These are phyloP conservation scores for Przewalskia tangutica DNA, from an alignment of 257 asterid genomes.

Conservation along the genomic window DNA sequence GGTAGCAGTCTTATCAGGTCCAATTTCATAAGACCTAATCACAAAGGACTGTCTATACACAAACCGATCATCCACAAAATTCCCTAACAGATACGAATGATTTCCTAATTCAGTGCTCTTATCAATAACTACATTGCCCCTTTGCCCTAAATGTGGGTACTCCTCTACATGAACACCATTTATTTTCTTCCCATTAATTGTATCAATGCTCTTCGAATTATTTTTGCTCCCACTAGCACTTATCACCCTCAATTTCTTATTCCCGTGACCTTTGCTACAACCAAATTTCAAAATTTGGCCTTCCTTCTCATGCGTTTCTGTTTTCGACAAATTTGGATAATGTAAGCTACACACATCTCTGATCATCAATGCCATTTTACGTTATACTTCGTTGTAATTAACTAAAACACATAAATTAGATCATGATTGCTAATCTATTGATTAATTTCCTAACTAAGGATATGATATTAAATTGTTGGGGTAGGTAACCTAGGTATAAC, in stretches of 20 bases:
- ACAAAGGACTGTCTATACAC: constrained; percentile 66
- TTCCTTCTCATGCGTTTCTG: background rate
- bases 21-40: constrained; percentile 86
- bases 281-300: background rate
- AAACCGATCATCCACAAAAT: constrained; percentile 46
- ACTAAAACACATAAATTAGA: background rate
- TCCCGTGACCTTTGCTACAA: background rate
- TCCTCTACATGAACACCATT: constrained; percentile 40
- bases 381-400: background rate
- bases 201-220: constrained; percentile 8
- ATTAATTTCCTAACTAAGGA: background rate
- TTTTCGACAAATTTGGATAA: background rate
- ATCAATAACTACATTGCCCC: constrained; percentile 1
- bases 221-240: constrained; percentile 13
- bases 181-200: constrained; percentile 51
- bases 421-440: background rate
- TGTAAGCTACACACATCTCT: background rate
- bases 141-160: constrained; percentile 10
- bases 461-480: background rate
- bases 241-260: background rate
- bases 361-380: constrained; percentile 4
- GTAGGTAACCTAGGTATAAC: constrained; percentile 6
- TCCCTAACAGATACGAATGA: constrained; percentile 41
- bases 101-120: constrained; percentile 7
- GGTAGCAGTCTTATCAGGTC: constrained; percentile 85